Percentiles rank a stretch among this genome's conserved stretches.
phyloP scores from a whole-genome alignment of 2,329 filamentous ascomycete species.

The Ceratocystis variospora region DNA sequence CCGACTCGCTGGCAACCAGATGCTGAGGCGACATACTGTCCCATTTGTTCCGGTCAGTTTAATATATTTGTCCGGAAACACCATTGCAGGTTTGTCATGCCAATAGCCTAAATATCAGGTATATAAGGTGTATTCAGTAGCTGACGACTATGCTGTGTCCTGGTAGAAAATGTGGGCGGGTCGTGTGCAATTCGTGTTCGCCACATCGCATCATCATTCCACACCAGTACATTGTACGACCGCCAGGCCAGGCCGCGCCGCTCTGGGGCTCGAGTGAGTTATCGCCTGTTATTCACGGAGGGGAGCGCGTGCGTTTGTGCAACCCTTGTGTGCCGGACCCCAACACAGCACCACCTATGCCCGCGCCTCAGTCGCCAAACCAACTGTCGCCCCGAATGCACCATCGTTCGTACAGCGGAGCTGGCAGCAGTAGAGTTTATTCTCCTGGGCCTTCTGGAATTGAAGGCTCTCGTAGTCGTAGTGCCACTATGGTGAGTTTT shows the following conservation, averaged over 20 bases:
- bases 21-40: constrained; percentile 64
- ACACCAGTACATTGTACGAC: constrained; percentile 78
- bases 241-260: constrained; percentile 34
- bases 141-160: constrained; percentile 9
- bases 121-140: background rate
- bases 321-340: constrained; percentile 50
- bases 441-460: constrained; percentile 10
- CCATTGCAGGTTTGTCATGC: constrained; percentile 59
- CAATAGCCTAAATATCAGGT: background rate
- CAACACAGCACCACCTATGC: constrained; percentile 42
- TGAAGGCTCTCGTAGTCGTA: constrained; percentile 29
- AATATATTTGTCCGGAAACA: constrained; percentile 80
- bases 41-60: constrained; percentile 70
- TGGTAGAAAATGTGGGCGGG: constrained; percentile 70
- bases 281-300: constrained; percentile 28
- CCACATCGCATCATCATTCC: constrained; percentile 93
- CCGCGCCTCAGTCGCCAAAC: constrained; percentile 22
- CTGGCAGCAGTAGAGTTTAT: constrained; percentile 23
- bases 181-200: constrained; percentile 81
- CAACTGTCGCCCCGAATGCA: constrained; percentile 29
- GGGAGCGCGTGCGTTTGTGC: constrained; percentile 45
- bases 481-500: constrained; percentile 37
- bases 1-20: constrained; percentile 83
- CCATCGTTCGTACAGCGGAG: constrained; percentile 34
- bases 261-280: constrained; percentile 11